phyloP scores from a whole-genome alignment of 2,329 filamentous ascomycete genomes.

The Pseudofabraea citricarpa region DNA sequence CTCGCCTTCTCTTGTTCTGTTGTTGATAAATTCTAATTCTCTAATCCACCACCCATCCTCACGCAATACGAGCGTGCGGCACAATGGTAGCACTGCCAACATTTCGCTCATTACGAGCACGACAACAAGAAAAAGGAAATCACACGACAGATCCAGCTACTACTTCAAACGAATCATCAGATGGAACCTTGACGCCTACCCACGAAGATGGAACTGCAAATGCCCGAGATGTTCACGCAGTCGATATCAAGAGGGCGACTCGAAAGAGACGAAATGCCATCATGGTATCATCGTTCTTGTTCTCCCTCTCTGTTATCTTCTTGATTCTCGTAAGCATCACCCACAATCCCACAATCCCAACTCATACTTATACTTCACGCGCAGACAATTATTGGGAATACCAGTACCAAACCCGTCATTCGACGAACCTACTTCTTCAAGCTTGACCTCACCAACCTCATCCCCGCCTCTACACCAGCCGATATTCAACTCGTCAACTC shows the following conservation, averaged over 20 bases:
- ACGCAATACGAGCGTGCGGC: not conserved
- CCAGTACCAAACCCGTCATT: conserved; percentile 54
- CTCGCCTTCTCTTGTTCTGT: not conserved
- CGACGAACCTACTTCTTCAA: conserved; percentile 78
- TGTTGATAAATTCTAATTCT: not conserved
- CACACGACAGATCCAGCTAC: conserved; percentile 4
- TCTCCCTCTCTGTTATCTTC: conserved; percentile 72
- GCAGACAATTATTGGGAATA: conserved; percentile 67
- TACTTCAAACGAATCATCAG: conserved; percentile 10
- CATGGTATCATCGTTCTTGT: conserved; percentile 61
- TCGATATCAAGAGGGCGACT: conserved; percentile 41
- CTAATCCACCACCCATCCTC: not conserved
- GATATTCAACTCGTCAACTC: conserved; percentile 77
- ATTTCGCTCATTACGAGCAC: conserved; percentile 20
- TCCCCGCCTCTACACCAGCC: conserved; percentile 19
- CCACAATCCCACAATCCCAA: conserved; percentile 1
- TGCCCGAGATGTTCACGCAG: conserved; percentile 13
- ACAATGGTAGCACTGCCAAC: conserved; percentile 25
- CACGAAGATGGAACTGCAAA: too few relatives aligned
- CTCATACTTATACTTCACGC: too few relatives aligned
- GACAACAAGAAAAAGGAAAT: conserved; percentile 12
- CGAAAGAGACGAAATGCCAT: conserved; percentile 49
- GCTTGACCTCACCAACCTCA: conserved; percentile 74
- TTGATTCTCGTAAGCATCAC: conserved; percentile 68
- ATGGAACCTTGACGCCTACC: conserved; percentile 18